A percentile compares a stretch with the other conserved stretches of the same genome.
Evolutionary conservation across 2,329 filamentous ascomycete genomes (phyloP).

Genomic region (Nannizziopsis arthrosporioides): DNA sequence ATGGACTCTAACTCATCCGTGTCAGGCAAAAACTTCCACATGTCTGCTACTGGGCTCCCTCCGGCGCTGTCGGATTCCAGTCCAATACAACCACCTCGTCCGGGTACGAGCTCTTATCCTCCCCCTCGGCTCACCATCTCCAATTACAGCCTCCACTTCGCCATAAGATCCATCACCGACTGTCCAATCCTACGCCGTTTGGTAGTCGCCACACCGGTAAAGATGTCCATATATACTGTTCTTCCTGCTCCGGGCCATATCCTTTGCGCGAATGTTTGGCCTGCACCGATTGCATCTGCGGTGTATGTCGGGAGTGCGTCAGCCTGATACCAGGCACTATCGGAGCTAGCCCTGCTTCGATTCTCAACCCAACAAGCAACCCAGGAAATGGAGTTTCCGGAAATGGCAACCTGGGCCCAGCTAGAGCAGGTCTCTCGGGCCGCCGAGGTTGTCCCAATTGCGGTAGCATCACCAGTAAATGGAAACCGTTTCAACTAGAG

Average conservation of each 20-base stretch:
- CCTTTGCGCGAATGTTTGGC: constrained; percentile 75
- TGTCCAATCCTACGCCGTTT: constrained; percentile 44
- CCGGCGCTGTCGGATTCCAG: constrained; percentile 59
- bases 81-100: constrained; percentile 31
- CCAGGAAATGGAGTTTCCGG: constrained; percentile 21
- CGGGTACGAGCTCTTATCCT: constrained; percentile 30
- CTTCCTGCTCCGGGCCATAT: constrained; percentile 68
- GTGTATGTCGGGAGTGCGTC: constrained; percentile 79
- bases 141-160: constrained; percentile 26
- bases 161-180: constrained; percentile 33
- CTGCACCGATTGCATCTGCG: constrained; percentile 92
- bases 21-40: constrained; percentile 58
- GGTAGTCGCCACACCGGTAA: constrained; percentile 23
- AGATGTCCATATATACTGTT: constrained; percentile 78
- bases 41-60: constrained; percentile 51
- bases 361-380: constrained; percentile 27
- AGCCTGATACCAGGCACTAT: constrained; percentile 30
- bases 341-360: constrained; percentile 23
- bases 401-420: constrained; percentile 18
- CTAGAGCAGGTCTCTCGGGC: constrained; percentile 28
- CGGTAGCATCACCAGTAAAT: constrained; percentile 36
- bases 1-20: constrained; percentile 43
- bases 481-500: constrained; percentile 40
- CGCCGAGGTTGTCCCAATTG: constrained; percentile 37
- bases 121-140: constrained; percentile 24